Evolutionary conservation across 257 asterid genomes (phyloP).

Genomic region (Solanum piurae): DNA sequence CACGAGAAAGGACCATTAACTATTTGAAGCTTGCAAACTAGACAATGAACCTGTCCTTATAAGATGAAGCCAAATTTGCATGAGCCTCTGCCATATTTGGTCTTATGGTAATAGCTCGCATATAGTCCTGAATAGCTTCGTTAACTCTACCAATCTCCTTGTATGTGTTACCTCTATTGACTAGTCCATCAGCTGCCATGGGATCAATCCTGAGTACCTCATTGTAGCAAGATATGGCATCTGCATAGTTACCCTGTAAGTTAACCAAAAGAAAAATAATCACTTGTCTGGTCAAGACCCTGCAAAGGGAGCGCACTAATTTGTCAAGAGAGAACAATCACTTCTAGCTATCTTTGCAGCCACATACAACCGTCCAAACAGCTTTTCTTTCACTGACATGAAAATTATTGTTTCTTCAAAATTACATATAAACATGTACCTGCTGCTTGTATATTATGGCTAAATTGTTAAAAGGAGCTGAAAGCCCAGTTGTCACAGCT

Average conservation of each 20-base stretch:
- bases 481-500: constrained; percentile 81
- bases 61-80: constrained; percentile 98
- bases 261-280: neutral
- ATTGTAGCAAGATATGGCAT: constrained; percentile 94
- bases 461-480: constrained; percentile 93
- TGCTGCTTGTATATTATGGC: constrained; percentile 95
- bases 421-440: constrained; percentile 26
- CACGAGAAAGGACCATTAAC: neutral
- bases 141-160: constrained; percentile 94
- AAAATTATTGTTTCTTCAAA: neutral
- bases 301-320: neutral
- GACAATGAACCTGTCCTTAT: constrained; percentile 70
- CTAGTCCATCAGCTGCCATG: constrained; percentile 92
- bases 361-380: neutral
- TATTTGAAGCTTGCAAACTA: neutral
- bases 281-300: neutral
- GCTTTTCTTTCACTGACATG: neutral
- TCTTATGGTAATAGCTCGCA: constrained; percentile 68
- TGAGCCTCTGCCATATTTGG: constrained; percentile 99
- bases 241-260: constrained; percentile 86
- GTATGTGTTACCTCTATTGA: constrained; percentile 90
- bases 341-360: neutral
- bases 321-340: neutral
- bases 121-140: constrained; percentile 89
- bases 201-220: constrained; percentile 98